These are phyloP conservation scores for Penicillium sp. DNA, from an alignment of 2,329 filamentous ascomycete genomes.

Conservation along the genomic window DNA sequence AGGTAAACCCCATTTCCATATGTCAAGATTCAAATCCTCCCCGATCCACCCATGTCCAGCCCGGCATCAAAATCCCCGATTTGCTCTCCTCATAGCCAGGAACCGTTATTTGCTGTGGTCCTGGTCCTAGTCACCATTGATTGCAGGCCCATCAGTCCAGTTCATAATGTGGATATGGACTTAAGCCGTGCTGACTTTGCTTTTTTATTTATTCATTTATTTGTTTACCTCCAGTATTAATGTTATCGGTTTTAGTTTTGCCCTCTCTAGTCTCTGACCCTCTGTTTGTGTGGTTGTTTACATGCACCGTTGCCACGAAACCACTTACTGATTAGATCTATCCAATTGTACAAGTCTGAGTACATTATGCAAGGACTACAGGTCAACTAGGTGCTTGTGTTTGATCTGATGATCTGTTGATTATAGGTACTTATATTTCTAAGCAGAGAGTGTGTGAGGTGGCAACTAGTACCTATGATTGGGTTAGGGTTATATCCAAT, in stretches of 20 bases:
- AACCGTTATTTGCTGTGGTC: slow-evolving; percentile 26
- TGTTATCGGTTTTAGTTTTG: slow-evolving; percentile 1
- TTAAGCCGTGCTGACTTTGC: neutral
- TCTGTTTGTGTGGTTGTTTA: too few species aligned
- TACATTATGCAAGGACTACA: neutral
- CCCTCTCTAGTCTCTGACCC: neutral
- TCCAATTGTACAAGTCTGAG: slow-evolving; percentile 2
- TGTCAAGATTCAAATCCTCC: neutral
- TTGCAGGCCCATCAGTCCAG: slow-evolving; percentile 14
- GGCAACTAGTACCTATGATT: too few species aligned
- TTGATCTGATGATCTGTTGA: neutral
- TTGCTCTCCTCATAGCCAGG: slow-evolving; percentile 15
- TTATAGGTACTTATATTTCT: too few species aligned
- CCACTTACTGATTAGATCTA: neutral
- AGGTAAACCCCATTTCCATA: neutral
- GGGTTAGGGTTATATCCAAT: too few species aligned
- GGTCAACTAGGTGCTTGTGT: neutral
- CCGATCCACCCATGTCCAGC: neutral
- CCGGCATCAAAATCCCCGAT: slow-evolving; percentile 19
- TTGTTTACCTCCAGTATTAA: too few species aligned
- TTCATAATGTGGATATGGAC: slow-evolving; percentile 8
- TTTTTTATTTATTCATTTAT: neutral
- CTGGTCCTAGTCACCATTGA: slow-evolving; percentile 13
- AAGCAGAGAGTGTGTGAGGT: too few species aligned
- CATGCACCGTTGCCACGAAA: too few species aligned